Evolutionary conservation across 2,329 filamentous ascomycete species (phyloP).

Genomic region (Cercospora sp.): DNA sequence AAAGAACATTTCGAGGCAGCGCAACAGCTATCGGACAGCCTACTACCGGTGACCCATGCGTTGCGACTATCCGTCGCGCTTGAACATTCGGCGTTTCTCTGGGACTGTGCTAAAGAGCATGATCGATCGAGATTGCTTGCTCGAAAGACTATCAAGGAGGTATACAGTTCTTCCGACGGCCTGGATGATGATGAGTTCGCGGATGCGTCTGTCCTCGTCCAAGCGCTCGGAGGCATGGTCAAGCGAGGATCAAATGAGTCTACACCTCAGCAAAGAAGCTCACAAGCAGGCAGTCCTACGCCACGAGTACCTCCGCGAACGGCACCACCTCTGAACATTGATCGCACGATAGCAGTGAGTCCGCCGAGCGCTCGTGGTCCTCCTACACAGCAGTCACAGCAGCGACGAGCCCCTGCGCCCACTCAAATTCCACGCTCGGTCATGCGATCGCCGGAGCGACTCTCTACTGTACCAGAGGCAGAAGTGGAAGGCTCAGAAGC

Average conservation of each 20-base stretch:
- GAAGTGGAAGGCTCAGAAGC: conserved; percentile 23
- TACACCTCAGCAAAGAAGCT: conserved; percentile 32
- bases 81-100: conserved; percentile 89
- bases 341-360: conserved; percentile 38
- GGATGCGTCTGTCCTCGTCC: conserved; percentile 85
- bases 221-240: conserved; percentile 84
- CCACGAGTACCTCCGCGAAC: conserved; percentile 12
- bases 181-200: conserved; percentile 96
- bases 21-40: conserved; percentile 67
- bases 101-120: conserved; percentile 84
- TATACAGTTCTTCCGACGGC: conserved; percentile 85
- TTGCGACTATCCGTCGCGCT: conserved; percentile 85
- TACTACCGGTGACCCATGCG: conserved; percentile 86
- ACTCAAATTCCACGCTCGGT: conserved; percentile 20
- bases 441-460: conserved; percentile 33
- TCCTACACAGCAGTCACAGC: conserved; percentile 10
- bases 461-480: conserved; percentile 38
- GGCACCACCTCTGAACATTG: conserved; percentile 23
- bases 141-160: conserved; percentile 79
- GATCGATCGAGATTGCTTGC: conserved; percentile 75
- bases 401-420: background rate
- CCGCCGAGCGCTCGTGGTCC: conserved; percentile 23
- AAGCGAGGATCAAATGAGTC: conserved; percentile 60
- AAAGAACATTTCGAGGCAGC: conserved; percentile 79
- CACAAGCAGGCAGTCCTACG: conserved; percentile 16